Evolutionary conservation across 2,329 filamentous ascomycete genomes (phyloP).

Genomic region (Cadophora luteo-olivacea): DNA sequence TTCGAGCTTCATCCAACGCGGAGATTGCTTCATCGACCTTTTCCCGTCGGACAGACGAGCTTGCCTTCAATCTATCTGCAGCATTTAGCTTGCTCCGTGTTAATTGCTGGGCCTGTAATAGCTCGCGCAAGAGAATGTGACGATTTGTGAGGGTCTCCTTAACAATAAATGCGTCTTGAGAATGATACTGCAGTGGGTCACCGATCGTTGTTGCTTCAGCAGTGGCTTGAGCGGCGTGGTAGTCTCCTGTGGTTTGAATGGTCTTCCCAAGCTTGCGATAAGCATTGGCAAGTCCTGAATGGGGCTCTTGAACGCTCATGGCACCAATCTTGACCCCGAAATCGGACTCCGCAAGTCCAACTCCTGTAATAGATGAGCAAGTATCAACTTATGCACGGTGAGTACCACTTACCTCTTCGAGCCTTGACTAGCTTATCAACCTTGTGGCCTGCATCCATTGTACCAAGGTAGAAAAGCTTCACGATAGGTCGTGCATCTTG

Average conservation of each 20-base stretch:
- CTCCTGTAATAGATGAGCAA: conserved; percentile 62
- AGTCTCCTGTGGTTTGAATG: conserved; percentile 92
- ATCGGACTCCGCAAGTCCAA: conserved; percentile 91
- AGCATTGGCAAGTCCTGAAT: conserved; percentile 84
- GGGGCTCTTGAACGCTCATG: conserved; percentile 90
- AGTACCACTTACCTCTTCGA: conserved; percentile 73
- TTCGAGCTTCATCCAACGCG: conserved; percentile 84
- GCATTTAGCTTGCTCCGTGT: conserved; percentile 84
- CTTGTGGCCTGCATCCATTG: conserved; percentile 98
- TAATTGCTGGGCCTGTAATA: conserved; percentile 86
- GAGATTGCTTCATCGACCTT: conserved; percentile 98
- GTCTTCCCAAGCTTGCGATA: conserved; percentile 95
- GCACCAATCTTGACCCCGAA: conserved; percentile 88
- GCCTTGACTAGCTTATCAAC: conserved; percentile 93
- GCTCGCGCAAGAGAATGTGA: conserved; percentile 92
- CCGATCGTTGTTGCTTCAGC: conserved; percentile 94
- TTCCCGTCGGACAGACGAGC: conserved; percentile 85
- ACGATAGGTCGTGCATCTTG: conserved; percentile 88
- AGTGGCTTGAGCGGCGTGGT: conserved; percentile 93
- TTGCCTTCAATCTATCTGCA: conserved; percentile 86
- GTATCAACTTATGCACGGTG: conserved; percentile 23
- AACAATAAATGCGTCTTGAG: conserved; percentile 93
- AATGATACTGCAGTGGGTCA: conserved; percentile 94
- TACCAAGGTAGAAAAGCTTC: conserved; percentile 93
- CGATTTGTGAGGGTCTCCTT: conserved; percentile 98